Evolutionary conservation across 345 rosid species (phyloP).

Genomic region (Eucalyptus coolabah): DNA sequence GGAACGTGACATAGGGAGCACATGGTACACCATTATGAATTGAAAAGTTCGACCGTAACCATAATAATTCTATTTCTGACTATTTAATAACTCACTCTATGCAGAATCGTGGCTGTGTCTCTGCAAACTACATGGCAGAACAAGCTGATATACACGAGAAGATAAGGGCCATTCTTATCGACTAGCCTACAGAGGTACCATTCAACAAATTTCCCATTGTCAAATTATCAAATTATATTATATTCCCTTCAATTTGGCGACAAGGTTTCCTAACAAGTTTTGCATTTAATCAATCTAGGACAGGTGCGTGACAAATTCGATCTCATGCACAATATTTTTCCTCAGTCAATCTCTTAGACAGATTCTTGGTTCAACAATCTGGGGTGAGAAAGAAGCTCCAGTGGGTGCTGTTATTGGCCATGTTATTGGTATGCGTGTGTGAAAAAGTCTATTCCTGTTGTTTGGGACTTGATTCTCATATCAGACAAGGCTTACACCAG

Average conservation of each 20-base stretch:
- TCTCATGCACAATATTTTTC: constrained; percentile 72
- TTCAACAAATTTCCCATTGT: too few relatives aligned
- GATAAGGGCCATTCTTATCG: constrained; percentile 91
- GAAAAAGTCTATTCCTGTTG: too few relatives aligned
- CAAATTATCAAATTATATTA: not conserved
- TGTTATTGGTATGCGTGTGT: too few relatives aligned
- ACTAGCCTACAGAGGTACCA: constrained; percentile 87
- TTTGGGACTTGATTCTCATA: too few relatives aligned
- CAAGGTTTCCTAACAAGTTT: not conserved
- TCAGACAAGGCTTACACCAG: too few relatives aligned
- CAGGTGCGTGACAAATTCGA: constrained; percentile 96
- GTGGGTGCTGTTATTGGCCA: constrained; percentile 2
- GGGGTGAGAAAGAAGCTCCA: constrained; percentile 57
- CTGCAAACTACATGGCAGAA: constrained; percentile 46
- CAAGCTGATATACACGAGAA: constrained; percentile 73
- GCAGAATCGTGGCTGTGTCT: constrained; percentile 50
- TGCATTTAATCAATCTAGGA: not conserved
- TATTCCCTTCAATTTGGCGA: not conserved
- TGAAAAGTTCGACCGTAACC: too few relatives aligned
- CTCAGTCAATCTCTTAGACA: constrained; percentile 72
- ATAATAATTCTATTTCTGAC: too few relatives aligned
- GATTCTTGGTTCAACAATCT: constrained; percentile 57
- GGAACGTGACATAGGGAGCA: too few relatives aligned
- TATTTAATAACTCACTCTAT: not conserved
- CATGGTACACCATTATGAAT: too few relatives aligned